phyloP scores from a whole-genome alignment of 2,329 filamentous ascomycete species.

The Pseudogymnoascus sp. region DNA sequence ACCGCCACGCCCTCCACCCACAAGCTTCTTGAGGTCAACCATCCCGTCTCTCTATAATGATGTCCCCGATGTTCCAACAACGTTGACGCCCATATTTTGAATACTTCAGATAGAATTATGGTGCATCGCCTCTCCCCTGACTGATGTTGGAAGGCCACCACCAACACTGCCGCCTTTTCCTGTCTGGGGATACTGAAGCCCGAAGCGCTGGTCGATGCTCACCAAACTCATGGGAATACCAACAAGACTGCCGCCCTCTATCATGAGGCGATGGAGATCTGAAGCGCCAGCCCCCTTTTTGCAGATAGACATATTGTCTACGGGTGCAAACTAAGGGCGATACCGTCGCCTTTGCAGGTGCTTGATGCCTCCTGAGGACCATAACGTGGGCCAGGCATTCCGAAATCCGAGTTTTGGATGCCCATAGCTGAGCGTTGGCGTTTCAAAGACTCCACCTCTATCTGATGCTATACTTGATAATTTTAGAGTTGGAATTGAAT shows the following conservation, averaged over 20 bases:
- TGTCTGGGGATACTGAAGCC: neutral
- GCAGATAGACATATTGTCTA: neutral
- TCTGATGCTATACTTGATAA: neutral
- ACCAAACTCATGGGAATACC: neutral
- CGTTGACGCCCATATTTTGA: neutral
- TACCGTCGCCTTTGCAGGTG: neutral
- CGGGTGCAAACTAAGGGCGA: neutral
- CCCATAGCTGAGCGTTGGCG: neutral
- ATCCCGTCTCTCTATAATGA: neutral
- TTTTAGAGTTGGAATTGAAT: neutral
- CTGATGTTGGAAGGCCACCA: neutral
- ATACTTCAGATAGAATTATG: neutral
- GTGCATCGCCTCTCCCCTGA: neutral
- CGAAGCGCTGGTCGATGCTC: neutral
- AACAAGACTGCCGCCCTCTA: neutral
- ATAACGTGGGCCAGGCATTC: neutral
- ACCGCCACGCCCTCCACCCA: neutral
- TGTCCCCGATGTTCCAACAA: neutral
- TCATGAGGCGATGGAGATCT: neutral
- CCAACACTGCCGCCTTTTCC: neutral
- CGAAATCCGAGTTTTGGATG: neutral
- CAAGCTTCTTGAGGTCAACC: neutral
- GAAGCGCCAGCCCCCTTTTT: neutral
- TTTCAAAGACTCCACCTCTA: neutral
- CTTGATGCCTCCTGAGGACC: neutral